Base-by-base conservation (phyloP, 495 filamentous ascomycete genomes). In the Annulohypoxylon nitens region DNA sequence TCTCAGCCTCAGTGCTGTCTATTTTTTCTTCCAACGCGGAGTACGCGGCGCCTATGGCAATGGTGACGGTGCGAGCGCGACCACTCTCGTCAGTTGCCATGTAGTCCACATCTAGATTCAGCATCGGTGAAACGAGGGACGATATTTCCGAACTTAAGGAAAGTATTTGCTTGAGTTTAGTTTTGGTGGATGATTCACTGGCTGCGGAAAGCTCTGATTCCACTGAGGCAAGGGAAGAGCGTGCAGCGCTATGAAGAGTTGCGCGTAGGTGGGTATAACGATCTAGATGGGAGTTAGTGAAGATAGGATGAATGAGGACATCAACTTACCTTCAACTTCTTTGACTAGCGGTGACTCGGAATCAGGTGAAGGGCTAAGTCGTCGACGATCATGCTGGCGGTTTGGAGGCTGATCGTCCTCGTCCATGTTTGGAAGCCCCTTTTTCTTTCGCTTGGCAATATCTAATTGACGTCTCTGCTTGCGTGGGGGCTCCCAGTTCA, bases 391-490 rank as follows among this genome's bases (percentile, higher is more conserved):
- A 14, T 45, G 43, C 14, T 55, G 9, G 18, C 37, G 68, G 30
- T 55, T 39, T 26, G 26, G 14, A 18, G 39, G 25, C 11, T 37
- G 41, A 30, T 69, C 57, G 7, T 71, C 62, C 26, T 67, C 37
- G 23, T 61, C 60, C 4, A 1, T 50, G 3, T 6, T 30, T 4
- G 33, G 57, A n/a, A 9, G 16, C 33, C 18, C 55, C 48, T 73
- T 76, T 37, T 67, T 69, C 34, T 65, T 75, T 8, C 75, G 63
- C 12, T 76, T 16, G 20, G 68, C 63, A 3, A 63, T 55, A n/a
- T 65, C 60, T 23, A 71, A 75, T 36, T 64, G 67, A 43, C 62
- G 34, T 1, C 51, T n/a, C 16, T 62, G 74, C 37, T 26, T 70
- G 14, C 60, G 55, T 54, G 51, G 76, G 30, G 30, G 30, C 3